A percentile compares a stretch with the other conserved stretches of the same genome.
These are phyloP conservation scores for Conidiobolus incongruus DNA, from an alignment of 371 early-diverging fungal species.

Conservation along the genomic window DNA sequence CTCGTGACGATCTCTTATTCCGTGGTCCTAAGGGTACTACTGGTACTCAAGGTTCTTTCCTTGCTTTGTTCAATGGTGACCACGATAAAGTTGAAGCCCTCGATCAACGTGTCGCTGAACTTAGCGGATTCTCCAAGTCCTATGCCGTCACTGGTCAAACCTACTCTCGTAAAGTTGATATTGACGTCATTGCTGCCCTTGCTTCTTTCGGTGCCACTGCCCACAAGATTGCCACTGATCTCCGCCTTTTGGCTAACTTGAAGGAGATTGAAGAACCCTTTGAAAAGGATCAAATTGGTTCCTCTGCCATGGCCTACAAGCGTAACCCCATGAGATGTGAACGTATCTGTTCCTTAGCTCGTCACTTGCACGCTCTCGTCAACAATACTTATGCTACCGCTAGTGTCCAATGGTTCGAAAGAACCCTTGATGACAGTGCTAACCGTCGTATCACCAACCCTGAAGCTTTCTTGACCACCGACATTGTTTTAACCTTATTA, in stretches of 20 bases:
- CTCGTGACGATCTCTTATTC: conserved; percentile 69
- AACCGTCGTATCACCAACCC: conserved; percentile 90
- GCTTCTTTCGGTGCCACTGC: conserved; percentile 88
- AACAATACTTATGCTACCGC: conserved; percentile 76
- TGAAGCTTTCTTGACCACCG: conserved; percentile 92
- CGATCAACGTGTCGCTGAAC: conserved; percentile 72
- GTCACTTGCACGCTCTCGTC: conserved; percentile 84
- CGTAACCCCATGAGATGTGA: conserved; percentile 98
- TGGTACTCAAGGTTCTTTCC: conserved; percentile 94
- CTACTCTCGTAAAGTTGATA: conserved; percentile 91
- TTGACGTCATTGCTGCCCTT: conserved; percentile 69
- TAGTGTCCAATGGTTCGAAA: conserved; percentile 90
- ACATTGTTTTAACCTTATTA: conserved; percentile 76
- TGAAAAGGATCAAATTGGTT: conserved; percentile 95
- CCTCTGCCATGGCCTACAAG: conserved; percentile 98
- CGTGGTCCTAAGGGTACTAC: conserved; percentile 98
- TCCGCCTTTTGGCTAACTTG: conserved; percentile 82
- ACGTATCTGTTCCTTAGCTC: conserved; percentile 85
- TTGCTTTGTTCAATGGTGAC: conserved; percentile 85
- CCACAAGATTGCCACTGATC: conserved; percentile 93
- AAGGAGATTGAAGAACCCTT: conserved; percentile 98
- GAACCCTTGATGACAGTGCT: conserved; percentile 91
- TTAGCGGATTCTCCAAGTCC: conserved; percentile 60
- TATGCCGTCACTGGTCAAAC: conserved; percentile 95
- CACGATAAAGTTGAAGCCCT: conserved; percentile 78